phyloP scores from a whole-genome alignment of 169 alveolate species.

The Cyclospora cayetanensis region DNA sequence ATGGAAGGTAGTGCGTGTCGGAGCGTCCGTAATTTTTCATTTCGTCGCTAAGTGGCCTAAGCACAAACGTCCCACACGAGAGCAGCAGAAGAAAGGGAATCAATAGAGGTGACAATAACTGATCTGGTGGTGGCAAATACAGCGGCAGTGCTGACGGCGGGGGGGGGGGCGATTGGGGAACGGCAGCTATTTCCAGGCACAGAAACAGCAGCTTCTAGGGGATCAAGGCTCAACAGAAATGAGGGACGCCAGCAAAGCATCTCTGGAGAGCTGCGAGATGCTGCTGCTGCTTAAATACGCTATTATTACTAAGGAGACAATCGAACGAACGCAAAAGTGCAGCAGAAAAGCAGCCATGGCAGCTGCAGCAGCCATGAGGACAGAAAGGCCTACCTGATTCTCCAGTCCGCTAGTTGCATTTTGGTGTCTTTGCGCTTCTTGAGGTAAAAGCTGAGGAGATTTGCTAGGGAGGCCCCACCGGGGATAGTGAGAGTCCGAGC shows the following conservation, averaged over 20 bases:
- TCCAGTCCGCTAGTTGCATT: conserved; percentile 94
- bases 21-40: conserved; percentile 91
- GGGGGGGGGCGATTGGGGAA: background rate
- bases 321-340: too few relatives aligned
- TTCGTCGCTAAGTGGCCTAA: conserved; percentile 89
- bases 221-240: too few relatives aligned
- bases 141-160: background rate
- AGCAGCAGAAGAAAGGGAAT: background rate
- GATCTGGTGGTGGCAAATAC: background rate
- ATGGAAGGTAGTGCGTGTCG: conserved; percentile 93
- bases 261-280: too few relatives aligned
- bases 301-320: too few relatives aligned
- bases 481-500: conserved; percentile 87
- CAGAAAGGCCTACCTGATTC: conserved; percentile 73
- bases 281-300: too few relatives aligned
- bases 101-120: too few relatives aligned
- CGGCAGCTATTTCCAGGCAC: background rate
- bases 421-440: conserved; percentile 89
- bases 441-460: conserved; percentile 83
- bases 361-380: background rate
- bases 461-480: conserved; percentile 85
- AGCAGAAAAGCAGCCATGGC: background rate
- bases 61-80: background rate
- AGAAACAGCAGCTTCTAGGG: background rate
- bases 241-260: too few relatives aligned